A percentile compares a stretch with the other conserved stretches of the same genome.
These are phyloP conservation scores for Russula griseocarnosa DNA, from an alignment of 768 basidiomycete genomes.

Conservation along the genomic window DNA sequence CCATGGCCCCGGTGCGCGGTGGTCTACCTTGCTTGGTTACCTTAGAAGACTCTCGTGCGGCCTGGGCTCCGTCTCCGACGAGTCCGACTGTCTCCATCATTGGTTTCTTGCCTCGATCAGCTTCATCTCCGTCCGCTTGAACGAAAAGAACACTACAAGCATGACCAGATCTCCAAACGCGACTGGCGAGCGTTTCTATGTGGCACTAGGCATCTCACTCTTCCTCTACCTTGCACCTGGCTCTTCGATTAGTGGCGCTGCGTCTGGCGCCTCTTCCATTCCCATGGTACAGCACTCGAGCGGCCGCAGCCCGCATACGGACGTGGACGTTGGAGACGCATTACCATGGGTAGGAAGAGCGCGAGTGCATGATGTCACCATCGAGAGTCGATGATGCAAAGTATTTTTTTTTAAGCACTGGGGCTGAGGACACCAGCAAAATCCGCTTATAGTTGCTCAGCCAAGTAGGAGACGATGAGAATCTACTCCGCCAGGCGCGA, in stretches of 20 bases:
- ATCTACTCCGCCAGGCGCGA: not conserved
- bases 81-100: too few species aligned
- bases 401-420: not conserved
- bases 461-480: not conserved
- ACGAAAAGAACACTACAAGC: not conserved
- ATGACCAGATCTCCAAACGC: not conserved
- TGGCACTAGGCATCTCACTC: not conserved
- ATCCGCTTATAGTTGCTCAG: not conserved
- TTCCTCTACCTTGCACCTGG: not conserved
- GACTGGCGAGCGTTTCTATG: not conserved
- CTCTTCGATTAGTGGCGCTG: slow-evolving; percentile 11
- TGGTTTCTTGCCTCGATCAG: not conserved
- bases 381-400: slow-evolving; percentile 7
- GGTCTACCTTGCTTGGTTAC: not conserved
- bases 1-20: slow-evolving; percentile 16
- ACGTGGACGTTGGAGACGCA: slow-evolving; percentile 19
- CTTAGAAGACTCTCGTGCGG: not conserved
- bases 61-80: not conserved
- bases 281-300: slow-evolving; percentile 45
- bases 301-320: slow-evolving; percentile 14
- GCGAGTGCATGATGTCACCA: slow-evolving; percentile 27
- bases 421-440: not conserved
- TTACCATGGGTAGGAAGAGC: slow-evolving; percentile 35
- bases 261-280: slow-evolving; percentile 43
- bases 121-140: not conserved